Evolutionary conservation across 108 stramenopile genomes (phyloP), one percentile per base, ranked within the genome.

Genomic region (Conticribra weissflogii): DNA sequence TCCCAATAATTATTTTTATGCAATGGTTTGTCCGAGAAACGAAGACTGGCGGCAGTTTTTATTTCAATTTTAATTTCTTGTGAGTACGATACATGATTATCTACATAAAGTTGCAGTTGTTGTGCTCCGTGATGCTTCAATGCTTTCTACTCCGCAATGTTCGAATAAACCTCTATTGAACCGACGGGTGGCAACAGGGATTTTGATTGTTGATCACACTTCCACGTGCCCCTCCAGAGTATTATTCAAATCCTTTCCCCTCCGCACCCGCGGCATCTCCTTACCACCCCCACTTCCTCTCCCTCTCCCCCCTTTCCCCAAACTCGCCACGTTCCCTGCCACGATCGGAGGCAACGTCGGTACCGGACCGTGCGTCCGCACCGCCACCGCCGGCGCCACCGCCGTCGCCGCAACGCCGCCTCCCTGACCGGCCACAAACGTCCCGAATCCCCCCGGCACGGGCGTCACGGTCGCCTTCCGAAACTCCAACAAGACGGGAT

Each of bases 401-500:
- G 36, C 36, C 5, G 36, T 12, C 5, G 12, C 8, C 5, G 36
- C 36, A 41, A 41, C 60, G 28, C 44, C 22, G 45, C 7, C 23
- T 33, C 16, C 44, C 18, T 15, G 27, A 9, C 29, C 28, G 0
- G 3, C 22, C 16, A 67, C 78, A 2, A 81, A 78, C n/a, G 79
- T 31, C 24, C 60, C 44, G 81, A 19, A 82, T 31, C 24, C 60
- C 44, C 12, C 36, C 36, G 5, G 12, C 36, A 41, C n/a, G n/a
- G n/a, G n/a, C 4, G 74, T 23, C 5, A 82, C 74, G 32, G 78
- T 62, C 34, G 65, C 68, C 76, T 94, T 94, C 50, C 89, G 76
- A 70, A 88, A 94, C 71, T 94, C 90, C 66, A 91, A 41, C 53
- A 94, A 63, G 3, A 91, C 85, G 4, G 93, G 93, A 75, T 83